Percentiles rank a stretch among this genome's conserved stretches.
phyloP scores from a whole-genome alignment of 768 basidiomycete species.

The Hygrocybe punicea region DNA sequence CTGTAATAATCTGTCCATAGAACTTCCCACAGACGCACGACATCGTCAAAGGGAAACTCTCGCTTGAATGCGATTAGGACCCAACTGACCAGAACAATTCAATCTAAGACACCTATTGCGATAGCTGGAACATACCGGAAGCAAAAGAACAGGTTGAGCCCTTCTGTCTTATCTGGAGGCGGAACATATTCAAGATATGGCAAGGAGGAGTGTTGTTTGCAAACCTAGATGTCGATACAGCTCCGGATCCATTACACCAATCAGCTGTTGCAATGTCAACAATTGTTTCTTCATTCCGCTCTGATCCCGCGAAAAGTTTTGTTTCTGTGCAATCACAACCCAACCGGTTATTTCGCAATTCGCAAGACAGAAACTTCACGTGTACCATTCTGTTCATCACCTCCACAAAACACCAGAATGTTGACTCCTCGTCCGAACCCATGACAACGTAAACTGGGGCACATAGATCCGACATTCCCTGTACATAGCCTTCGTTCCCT shows the following conservation, averaged over 20 bases:
- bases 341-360: background rate
- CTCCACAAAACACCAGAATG: constrained; percentile 95
- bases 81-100: constrained; percentile 52
- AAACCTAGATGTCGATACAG: constrained; percentile 85
- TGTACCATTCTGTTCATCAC: constrained; percentile 94
- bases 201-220: constrained; percentile 11
- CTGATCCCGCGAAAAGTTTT: constrained; percentile 94
- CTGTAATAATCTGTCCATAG: constrained; percentile 92
- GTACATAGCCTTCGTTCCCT: constrained; percentile 73
- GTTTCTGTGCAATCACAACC: constrained; percentile 53
- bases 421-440: constrained; percentile 82
- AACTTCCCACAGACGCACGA: constrained; percentile 90
- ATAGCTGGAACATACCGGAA: constrained; percentile 63
- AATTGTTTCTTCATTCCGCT: constrained; percentile 97
- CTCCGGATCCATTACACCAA: constrained; percentile 93
- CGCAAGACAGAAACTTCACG: constrained; percentile 9
- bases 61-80: constrained; percentile 93
- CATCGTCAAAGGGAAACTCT: constrained; percentile 91
- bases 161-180: constrained; percentile 75
- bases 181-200: background rate
- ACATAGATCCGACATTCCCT: constrained; percentile 97
- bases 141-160: constrained; percentile 94
- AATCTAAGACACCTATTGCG: background rate
- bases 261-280: constrained; percentile 82
- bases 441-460: constrained; percentile 91